A percentile compares a stretch with the other conserved stretches of the same genome.
These are phyloP conservation scores for Venturia pyrina DNA, from an alignment of 2,329 filamentous ascomycete genomes.

Conservation along the genomic window DNA sequence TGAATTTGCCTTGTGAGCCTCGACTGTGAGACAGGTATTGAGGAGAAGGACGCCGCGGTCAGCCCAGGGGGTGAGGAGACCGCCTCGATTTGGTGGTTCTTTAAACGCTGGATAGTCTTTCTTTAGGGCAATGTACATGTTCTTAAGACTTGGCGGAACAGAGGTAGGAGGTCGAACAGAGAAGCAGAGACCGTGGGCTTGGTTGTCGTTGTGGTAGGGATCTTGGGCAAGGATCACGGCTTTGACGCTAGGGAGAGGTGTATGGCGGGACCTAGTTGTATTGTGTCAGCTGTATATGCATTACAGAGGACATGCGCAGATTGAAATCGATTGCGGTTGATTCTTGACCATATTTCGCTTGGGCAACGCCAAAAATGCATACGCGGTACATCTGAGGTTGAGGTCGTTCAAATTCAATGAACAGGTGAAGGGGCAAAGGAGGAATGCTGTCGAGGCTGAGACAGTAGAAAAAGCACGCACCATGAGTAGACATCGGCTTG, in stretches of 20 bases:
- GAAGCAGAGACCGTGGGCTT: constrained; percentile 94
- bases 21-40: constrained; percentile 91
- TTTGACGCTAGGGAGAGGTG: constrained; percentile 79
- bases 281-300: not conserved
- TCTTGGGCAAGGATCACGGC: constrained; percentile 93
- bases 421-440: not conserved
- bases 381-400: not conserved
- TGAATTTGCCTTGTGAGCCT: constrained; percentile 76
- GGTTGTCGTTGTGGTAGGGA: constrained; percentile 90
- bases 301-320: not conserved
- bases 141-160: constrained; percentile 80
- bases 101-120: constrained; percentile 79
- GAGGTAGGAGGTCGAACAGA: constrained; percentile 82
- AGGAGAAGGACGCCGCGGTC: constrained; percentile 85
- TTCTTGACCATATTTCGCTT: not conserved
- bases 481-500: constrained; percentile 88
- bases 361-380: not conserved
- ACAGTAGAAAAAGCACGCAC: constrained; percentile 38
- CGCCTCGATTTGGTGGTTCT: constrained; percentile 64
- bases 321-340: no score
- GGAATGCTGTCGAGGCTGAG: not conserved
- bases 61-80: constrained; percentile 86
- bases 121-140: constrained; percentile 83
- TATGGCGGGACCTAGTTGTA: constrained; percentile 71
- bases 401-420: no score